Percentiles rank a stretch among this genome's conserved stretches.
These are phyloP conservation scores for Rhododendron mucronatum DNA, from an alignment of 148 eudicot genomes.

Conservation along the genomic window DNA sequence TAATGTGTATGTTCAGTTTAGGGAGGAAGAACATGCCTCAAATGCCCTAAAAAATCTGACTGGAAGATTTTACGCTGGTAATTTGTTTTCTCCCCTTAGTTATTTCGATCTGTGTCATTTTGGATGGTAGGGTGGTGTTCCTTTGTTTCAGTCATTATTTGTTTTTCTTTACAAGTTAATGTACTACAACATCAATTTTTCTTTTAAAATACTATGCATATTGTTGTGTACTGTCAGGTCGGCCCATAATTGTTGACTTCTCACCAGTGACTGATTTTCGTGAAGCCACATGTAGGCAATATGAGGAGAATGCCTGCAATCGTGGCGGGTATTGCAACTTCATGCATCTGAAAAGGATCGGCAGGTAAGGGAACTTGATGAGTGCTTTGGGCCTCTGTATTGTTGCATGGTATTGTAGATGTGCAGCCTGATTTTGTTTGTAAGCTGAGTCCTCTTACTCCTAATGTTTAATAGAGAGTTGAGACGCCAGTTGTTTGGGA, in stretches of 20 bases:
- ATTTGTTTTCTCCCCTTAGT: not conserved
- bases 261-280: conserved; percentile 98
- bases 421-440: not conserved
- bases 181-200: not conserved
- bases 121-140: not conserved
- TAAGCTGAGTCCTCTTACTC: not conserved
- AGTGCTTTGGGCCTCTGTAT: not conserved
- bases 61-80: conserved; percentile 91
- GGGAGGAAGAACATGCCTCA: conserved; percentile 89
- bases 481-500: conserved; percentile 69
- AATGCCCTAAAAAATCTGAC: conserved; percentile 63
- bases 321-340: conserved; percentile 97
- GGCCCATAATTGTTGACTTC: conserved; percentile 89
- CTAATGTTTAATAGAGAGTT: conserved; percentile 38
- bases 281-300: conserved; percentile 95
- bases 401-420: not conserved
- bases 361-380: conserved; percentile 40
- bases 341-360: conserved; percentile 85
- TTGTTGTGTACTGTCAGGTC: conserved; percentile 38
- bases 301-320: conserved; percentile 89
- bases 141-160: not conserved
- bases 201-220: not conserved
- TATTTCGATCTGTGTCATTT: not conserved
- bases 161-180: not conserved
- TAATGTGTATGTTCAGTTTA: conserved; percentile 85